Percentiles rank a stretch among this genome's conserved stretches.
phyloP scores from a whole-genome alignment of 768 basidiomycete species.

The Calocybe indica region DNA sequence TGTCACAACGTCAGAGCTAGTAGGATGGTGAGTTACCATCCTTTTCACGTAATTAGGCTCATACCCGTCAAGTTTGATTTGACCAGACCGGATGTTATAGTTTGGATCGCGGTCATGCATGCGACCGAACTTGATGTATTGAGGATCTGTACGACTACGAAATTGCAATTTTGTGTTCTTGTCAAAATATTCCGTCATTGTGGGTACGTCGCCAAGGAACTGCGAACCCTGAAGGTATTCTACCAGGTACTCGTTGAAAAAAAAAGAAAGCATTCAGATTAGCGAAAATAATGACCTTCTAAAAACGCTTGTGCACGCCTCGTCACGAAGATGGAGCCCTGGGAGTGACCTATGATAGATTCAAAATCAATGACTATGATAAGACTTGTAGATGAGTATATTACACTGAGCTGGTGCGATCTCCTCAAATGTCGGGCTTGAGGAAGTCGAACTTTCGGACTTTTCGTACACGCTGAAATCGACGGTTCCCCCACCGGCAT shows the following conservation, averaged over 20 bases:
- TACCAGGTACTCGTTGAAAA: slow-evolving; percentile 6
- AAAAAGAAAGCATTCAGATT: not conserved
- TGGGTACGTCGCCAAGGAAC: slow-evolving; percentile 32
- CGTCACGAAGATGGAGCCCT: slow-evolving; percentile 44
- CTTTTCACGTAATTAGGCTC: not conserved
- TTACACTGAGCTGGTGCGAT: slow-evolving; percentile 39
- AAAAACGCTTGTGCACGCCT: slow-evolving; percentile 21
- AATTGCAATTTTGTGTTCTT: slow-evolving; percentile 42
- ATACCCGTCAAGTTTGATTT: slow-evolving; percentile 36
- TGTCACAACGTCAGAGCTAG: not conserved
- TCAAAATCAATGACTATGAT: not conserved
- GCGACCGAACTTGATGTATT: slow-evolving; percentile 43
- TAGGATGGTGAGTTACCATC: not conserved
- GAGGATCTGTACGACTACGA: slow-evolving; percentile 28
- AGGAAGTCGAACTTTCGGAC: slow-evolving; percentile 8
- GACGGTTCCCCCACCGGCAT: slow-evolving; percentile 58
- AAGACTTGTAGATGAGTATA: not conserved
- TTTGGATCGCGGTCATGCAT: slow-evolving; percentile 30
- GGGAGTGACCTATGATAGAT: slow-evolving; percentile 31
- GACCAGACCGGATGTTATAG: slow-evolving; percentile 37
- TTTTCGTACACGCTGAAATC: slow-evolving; percentile 47
- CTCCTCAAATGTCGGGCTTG: slow-evolving; percentile 33
- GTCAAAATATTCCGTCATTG: slow-evolving; percentile 41
- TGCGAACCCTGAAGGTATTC: slow-evolving; percentile 30
- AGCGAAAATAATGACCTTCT: not conserved